phyloP scores from a whole-genome alignment of 306 rosid genomes.

The Quercus suber region DNA sequence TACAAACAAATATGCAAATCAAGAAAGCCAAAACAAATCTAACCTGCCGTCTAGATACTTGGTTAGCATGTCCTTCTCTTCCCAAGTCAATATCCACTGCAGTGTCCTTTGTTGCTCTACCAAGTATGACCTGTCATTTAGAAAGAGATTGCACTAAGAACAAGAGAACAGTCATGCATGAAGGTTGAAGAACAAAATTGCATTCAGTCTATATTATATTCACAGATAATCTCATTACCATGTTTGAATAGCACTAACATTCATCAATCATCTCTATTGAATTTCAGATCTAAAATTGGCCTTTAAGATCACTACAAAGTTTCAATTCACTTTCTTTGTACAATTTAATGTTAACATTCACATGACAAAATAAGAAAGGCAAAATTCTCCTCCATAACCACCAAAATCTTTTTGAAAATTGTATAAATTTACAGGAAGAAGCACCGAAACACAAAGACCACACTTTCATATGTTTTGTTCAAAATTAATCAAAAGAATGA shows the following conservation, averaged over 20 bases:
- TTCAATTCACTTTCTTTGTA: not conserved
- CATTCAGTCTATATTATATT: not conserved
- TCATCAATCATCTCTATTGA: not conserved
- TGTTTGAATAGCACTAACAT: not conserved
- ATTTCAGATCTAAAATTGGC: not conserved
- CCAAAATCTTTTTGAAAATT: constrained; percentile 2
- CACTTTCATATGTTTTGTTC: not conserved
- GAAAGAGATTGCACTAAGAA: constrained; percentile 24
- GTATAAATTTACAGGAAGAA: not conserved
- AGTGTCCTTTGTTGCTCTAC: constrained; percentile 63
- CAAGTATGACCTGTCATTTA: constrained; percentile 65
- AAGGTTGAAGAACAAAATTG: not conserved
- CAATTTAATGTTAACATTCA: constrained; percentile 5
- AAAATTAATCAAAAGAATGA: not conserved
- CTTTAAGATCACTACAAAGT: not conserved
- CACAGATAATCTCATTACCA: not conserved
- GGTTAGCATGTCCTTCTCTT: constrained; percentile 61
- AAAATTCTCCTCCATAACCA: constrained; percentile 17
- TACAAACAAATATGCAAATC: constrained; percentile 22
- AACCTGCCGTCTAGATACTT: constrained; percentile 85
- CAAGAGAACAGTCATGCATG: not conserved
- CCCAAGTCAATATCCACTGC: constrained; percentile 81
- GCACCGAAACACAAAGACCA: not conserved
- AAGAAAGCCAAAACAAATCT: constrained; percentile 21
- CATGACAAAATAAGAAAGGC: not conserved